A percentile compares a stretch with the other conserved stretches of the same genome.
Evolutionary conservation across 768 basidiomycete genomes (phyloP).

Genomic region (Postia placenta): DNA sequence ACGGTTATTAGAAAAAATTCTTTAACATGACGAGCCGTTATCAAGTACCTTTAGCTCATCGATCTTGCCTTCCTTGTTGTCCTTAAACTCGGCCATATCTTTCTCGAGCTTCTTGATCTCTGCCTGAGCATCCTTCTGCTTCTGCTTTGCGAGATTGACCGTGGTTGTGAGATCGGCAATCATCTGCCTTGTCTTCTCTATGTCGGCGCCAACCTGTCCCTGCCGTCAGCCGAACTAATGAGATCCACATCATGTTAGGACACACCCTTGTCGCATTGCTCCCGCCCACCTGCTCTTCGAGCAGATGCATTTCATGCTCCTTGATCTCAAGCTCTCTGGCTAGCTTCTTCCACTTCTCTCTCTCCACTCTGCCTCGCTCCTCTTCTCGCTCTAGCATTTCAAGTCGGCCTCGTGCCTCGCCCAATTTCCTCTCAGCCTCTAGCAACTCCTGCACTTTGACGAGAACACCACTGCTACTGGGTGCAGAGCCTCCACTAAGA

Average conservation of each 20-base stretch:
- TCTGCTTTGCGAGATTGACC: slow-evolving; percentile 61
- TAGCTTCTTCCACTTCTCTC: slow-evolving; percentile 56
- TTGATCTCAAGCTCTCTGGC: slow-evolving; percentile 80
- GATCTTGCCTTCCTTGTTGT: slow-evolving; percentile 96
- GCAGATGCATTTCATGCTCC: slow-evolving; percentile 75
- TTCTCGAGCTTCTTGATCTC: slow-evolving; percentile 87
- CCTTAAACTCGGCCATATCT: slow-evolving; percentile 98
- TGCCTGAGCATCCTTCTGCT: slow-evolving; percentile 67
- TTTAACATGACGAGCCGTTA: neutral
- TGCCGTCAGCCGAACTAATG: neutral
- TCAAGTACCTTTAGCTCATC: slow-evolving; percentile 78
- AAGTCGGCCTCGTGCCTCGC: slow-evolving; percentile 41
- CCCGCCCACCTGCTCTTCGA: slow-evolving; percentile 80
- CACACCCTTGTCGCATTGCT: slow-evolving; percentile 84
- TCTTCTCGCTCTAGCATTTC: slow-evolving; percentile 51
- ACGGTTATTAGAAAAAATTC: neutral
- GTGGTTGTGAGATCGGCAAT: slow-evolving; percentile 54
- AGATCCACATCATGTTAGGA: neutral
- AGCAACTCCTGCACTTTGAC: slow-evolving; percentile 81
- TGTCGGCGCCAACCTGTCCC: slow-evolving; percentile 69
- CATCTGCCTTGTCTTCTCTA: slow-evolving; percentile 61
- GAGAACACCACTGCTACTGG: slow-evolving; percentile 66
- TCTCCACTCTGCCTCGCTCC: slow-evolving; percentile 38
- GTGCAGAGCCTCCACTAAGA: slow-evolving; percentile 85
- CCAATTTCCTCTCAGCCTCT: slow-evolving; percentile 55